A percentile compares a stretch with the other conserved stretches of the same genome.
Evolutionary conservation across 2,329 filamentous ascomycete genomes (phyloP).

Genomic region (Ascochyta rabiei): DNA sequence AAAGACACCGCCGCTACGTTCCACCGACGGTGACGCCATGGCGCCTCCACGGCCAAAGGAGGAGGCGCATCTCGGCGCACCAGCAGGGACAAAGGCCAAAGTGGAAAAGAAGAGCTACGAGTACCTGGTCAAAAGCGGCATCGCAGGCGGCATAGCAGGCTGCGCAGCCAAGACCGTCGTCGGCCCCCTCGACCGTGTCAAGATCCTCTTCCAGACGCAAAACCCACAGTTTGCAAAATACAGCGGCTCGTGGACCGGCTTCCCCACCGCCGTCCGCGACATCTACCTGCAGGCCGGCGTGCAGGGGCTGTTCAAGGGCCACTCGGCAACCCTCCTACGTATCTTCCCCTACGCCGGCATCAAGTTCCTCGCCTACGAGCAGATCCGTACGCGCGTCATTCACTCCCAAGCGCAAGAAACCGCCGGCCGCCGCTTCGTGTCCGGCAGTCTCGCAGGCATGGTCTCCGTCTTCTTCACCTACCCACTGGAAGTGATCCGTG

Average conservation of each 20-base stretch:
- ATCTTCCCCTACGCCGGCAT: slow-evolving; percentile 98
- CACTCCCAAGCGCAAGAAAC: slow-evolving; percentile 76
- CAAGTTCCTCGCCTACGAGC: slow-evolving; percentile 97
- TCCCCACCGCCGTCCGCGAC: slow-evolving; percentile 79
- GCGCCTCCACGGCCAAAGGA: slow-evolving; percentile 45
- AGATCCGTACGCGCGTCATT: slow-evolving; percentile 83
- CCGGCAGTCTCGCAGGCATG: slow-evolving; percentile 78
- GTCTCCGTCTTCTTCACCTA: slow-evolving; percentile 97
- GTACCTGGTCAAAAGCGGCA: slow-evolving; percentile 80
- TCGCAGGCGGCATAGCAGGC: slow-evolving; percentile 89
- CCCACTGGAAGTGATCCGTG: slow-evolving; percentile 88
- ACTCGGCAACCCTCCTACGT: slow-evolving; percentile 89
- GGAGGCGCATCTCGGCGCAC: background rate
- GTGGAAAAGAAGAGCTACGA: slow-evolving; percentile 76
- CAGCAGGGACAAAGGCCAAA: slow-evolving; percentile 47
- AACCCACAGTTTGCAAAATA: slow-evolving; percentile 96
- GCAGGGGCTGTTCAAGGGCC: slow-evolving; percentile 84
- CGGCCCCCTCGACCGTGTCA: slow-evolving; percentile 93
- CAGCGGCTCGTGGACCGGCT: slow-evolving; percentile 83
- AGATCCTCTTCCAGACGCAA: slow-evolving; percentile 96
- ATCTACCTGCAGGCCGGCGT: slow-evolving; percentile 79
- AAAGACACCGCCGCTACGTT: slow-evolving; percentile 51
- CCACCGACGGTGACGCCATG: slow-evolving; percentile 60
- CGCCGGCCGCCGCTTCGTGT: slow-evolving; percentile 73
- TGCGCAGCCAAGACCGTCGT: slow-evolving; percentile 95